Evolutionary conservation across 768 basidiomycete species (phyloP), one percentile per base, ranked within the genome.

Genomic region (Pholiota conissans): DNA sequence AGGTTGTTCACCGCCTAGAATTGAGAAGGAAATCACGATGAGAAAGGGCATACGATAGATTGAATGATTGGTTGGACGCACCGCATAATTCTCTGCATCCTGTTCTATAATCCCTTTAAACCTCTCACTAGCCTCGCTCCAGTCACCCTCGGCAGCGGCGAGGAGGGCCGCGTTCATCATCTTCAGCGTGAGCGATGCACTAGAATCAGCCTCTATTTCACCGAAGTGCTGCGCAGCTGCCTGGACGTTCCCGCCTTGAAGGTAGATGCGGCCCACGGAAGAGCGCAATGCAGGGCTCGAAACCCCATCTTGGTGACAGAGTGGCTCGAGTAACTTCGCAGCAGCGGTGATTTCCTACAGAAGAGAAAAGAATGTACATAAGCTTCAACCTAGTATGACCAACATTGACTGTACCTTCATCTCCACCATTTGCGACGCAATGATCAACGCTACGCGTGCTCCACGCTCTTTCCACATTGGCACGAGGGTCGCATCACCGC

Each of bases 391-490:
- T 49, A 35, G 20, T 16, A 11, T 7, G 24, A 28, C 6, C 27
- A 39, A 32, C 24, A 27, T 26, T 10, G 26, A 10, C 29, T 74
- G 20, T 46, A 89, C 91, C 78, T 90, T 91, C 86, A 92, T 91
- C 71, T 94, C 92, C 52, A 91, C 76, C 66, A 93, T 72, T 71
- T 93, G 90, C 32, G 88, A 89, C 1, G 91, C 90, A 47, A 92
- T 80, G 59, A 93, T 91, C 54, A 94, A 69, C 53, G 80, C 84
- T n/a, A 93, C 74, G 49, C 92, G 76, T 14, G 87, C 82, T 3
- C 86, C 85, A 55, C 91, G 83, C 70, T 94, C 91, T 58, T 85
- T 85, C 91, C 91, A 94, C 90, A 93, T 92, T 50, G 79, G 77
- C 18, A 78, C 69, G 29, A 73, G 63, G 8, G 65, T 67, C 5